Conservation (phyloP, 2,329 filamentous ascomycete genomes). For the Penicillium sp. region DNA sequence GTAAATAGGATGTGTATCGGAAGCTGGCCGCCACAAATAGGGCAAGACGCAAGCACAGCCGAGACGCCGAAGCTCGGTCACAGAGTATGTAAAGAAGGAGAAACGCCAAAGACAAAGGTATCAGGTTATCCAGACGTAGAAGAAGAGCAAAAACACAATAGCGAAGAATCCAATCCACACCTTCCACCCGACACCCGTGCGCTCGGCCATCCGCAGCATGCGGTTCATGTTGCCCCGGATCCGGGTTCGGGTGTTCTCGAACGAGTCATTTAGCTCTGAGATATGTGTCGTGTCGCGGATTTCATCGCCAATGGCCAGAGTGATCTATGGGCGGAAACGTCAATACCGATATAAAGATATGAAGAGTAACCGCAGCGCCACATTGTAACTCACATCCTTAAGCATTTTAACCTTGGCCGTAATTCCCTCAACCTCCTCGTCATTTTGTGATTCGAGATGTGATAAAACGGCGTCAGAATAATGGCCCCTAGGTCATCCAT, state of each 20-base stretch:
- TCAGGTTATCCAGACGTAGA: conserved; percentile 88
- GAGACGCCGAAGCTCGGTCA: neutral
- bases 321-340: conserved; percentile 65
- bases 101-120: neutral
- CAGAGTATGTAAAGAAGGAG: neutral
- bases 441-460: conserved; percentile 95
- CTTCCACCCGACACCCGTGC: conserved; percentile 93
- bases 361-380: conserved; percentile 6
- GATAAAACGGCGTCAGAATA: conserved; percentile 91
- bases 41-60: neutral
- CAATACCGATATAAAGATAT: neutral
- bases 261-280: conserved; percentile 93
- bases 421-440: conserved; percentile 86
- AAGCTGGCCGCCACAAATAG: neutral
- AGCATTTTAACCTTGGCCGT: conserved; percentile 85
- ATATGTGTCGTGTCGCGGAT: conserved; percentile 88
- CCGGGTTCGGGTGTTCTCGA: conserved; percentile 81
- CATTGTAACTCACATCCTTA: conserved; percentile 72
- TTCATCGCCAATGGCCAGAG: conserved; percentile 90
- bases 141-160: conserved; percentile 80
- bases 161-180: conserved; percentile 91
- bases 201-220: conserved; percentile 94
- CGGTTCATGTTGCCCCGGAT: conserved; percentile 93
- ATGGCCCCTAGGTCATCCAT: conserved; percentile 67
- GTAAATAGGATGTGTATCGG: neutral